Percentiles rank a stretch among this genome's conserved stretches.
Conservation (phyloP, 2,329 filamentous ascomycete genomes). For the Fusarium sp. region DNA sequence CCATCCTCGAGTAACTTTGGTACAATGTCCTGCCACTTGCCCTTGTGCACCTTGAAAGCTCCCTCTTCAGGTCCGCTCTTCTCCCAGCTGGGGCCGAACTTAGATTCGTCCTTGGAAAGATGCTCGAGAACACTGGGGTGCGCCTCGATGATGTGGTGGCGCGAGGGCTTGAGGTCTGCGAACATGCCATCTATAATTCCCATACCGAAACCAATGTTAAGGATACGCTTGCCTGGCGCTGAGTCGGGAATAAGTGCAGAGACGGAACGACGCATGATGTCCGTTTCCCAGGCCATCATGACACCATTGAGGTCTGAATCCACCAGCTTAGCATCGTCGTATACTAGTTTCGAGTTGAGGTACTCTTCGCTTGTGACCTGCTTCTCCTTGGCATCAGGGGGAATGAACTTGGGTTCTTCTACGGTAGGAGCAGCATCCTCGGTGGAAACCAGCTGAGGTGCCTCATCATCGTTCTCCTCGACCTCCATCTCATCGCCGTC, state of each 20-base stretch:
- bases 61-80: conserved; percentile 67
- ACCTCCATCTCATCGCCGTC: conserved; percentile 62
- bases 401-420: conserved; percentile 48
- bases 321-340: conserved; percentile 74
- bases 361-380: conserved; percentile 75
- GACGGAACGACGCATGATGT: conserved; percentile 85
- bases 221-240: conserved; percentile 70
- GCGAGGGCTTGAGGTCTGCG: conserved; percentile 71
- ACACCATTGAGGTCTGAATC: conserved; percentile 84
- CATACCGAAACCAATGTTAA: conserved; percentile 93
- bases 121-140: conserved; percentile 81
- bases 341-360: conserved; percentile 74
- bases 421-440: conserved; percentile 49
- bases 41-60: conserved; percentile 75
- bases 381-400: conserved; percentile 55
- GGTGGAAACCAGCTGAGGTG: conserved; percentile 49
- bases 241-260: conserved; percentile 68
- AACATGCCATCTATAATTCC: conserved; percentile 87
- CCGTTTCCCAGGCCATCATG: conserved; percentile 94
- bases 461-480: conserved; percentile 56
- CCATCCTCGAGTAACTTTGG: conserved; percentile 75
- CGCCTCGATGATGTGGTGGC: conserved; percentile 88
- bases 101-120: conserved; percentile 62
- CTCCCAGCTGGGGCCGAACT: conserved; percentile 69
- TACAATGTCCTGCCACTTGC: conserved; percentile 85